phyloP scores from a whole-genome alignment of 768 basidiomycete species.

The Serendipita vermifera region DNA sequence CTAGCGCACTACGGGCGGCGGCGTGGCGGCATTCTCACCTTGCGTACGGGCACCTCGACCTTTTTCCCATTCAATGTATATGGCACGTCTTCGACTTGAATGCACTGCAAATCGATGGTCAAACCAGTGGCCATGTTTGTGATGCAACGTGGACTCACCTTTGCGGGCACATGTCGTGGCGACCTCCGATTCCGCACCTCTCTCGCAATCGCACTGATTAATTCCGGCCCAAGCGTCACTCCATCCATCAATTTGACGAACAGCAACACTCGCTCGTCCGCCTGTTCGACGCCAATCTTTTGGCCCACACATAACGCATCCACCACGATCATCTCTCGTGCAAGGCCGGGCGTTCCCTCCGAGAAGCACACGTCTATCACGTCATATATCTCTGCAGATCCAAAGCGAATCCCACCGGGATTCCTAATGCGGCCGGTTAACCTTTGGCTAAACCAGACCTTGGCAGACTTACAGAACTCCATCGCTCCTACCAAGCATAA shows the following conservation, averaged over 20 bases:
- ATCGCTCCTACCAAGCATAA: slow-evolving; percentile 74
- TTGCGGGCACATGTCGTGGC: slow-evolving; percentile 64
- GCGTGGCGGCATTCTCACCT: slow-evolving; percentile 29
- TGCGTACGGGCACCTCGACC: slow-evolving; percentile 67
- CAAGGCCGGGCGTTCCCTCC: slow-evolving; percentile 24
- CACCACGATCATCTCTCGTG: slow-evolving; percentile 37
- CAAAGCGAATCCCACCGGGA: slow-evolving; percentile 72
- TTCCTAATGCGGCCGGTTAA: slow-evolving; percentile 33
- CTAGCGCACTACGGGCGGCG: not conserved
- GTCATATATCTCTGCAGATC: slow-evolving; percentile 69
- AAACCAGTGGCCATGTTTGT: no score
- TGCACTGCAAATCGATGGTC: slow-evolving; percentile 37
- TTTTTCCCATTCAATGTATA: slow-evolving; percentile 73
- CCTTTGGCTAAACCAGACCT: not conserved
- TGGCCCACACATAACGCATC: slow-evolving; percentile 66
- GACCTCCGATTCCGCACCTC: slow-evolving; percentile 52
- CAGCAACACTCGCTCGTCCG: slow-evolving; percentile 61
- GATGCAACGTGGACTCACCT: slow-evolving; percentile 31
- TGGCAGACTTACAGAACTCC: slow-evolving; percentile 50
- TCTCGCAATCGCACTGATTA: slow-evolving; percentile 44
- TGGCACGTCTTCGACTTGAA: slow-evolving; percentile 58
- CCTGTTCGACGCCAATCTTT: slow-evolving; percentile 28
- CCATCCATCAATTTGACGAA: slow-evolving; percentile 54
- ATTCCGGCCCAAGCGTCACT: slow-evolving; percentile 33
- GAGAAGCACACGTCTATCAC: slow-evolving; percentile 55